Evolutionary conservation across 345 rosid species (phyloP).

Genomic region (Sisymbrium irio): DNA sequence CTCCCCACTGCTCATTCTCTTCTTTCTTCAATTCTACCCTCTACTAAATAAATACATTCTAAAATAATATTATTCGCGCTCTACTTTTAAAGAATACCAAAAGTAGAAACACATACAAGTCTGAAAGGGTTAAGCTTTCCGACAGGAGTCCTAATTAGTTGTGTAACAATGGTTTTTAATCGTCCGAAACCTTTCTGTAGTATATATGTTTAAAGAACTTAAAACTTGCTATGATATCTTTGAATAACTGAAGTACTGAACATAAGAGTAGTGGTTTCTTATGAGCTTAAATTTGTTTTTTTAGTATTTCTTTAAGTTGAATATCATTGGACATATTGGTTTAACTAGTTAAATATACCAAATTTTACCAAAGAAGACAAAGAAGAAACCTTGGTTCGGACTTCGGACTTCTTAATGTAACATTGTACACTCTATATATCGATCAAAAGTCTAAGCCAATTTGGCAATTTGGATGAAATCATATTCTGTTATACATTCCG

Average conservation of each 20-base stretch:
- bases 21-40: not conserved
- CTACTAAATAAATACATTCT: not conserved
- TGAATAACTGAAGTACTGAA: not conserved
- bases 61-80: not conserved
- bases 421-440: not conserved
- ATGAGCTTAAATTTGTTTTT: not conserved
- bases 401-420: not conserved
- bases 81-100: not conserved
- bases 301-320: not conserved
- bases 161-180: not conserved
- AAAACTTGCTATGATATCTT: not conserved
- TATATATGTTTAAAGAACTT: not conserved
- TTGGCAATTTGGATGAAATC: not conserved
- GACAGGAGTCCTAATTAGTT: not conserved
- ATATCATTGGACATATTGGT: not conserved
- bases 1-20: constrained; percentile 1
- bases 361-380: not conserved
- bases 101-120: not conserved
- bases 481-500: not conserved
- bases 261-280: not conserved
- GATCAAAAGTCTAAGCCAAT: not conserved
- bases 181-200: not conserved
- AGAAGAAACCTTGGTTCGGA: not conserved
- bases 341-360: not conserved
- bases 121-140: not conserved